Conservation (phyloP, 2,329 filamentous ascomycete genomes). For the Pseudocercospora macadamiae region DNA sequence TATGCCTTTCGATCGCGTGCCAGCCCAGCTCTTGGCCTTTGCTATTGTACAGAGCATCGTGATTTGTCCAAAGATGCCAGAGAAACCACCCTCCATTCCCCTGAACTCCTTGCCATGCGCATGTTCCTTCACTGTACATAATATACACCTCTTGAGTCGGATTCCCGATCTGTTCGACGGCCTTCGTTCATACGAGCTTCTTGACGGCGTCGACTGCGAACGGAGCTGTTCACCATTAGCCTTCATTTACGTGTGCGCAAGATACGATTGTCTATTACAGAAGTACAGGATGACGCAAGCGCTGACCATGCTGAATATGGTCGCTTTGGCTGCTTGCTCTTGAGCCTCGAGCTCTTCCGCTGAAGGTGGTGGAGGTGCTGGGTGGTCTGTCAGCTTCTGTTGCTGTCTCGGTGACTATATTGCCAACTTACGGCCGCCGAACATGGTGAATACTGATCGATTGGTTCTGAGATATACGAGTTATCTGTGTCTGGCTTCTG, state of each 20-base stretch:
- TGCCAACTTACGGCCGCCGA: slow-evolving; percentile 31
- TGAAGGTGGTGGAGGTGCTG: slow-evolving; percentile 71
- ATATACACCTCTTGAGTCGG: slow-evolving; percentile 14
- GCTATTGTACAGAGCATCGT: background rate
- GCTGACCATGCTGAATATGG: slow-evolving; percentile 68
- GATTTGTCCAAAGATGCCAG: background rate
- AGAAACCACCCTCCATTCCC: background rate
- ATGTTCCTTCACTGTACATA: slow-evolving; percentile 15
- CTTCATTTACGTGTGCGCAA: background rate
- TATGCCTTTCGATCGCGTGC: too few species aligned
- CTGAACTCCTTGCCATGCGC: slow-evolving; percentile 14
- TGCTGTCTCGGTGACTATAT: background rate
- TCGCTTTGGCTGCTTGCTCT: slow-evolving; percentile 68
- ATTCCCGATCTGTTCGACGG: background rate
- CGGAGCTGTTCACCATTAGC: slow-evolving; percentile 48
- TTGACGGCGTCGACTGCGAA: slow-evolving; percentile 59
- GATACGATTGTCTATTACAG: slow-evolving; percentile 59
- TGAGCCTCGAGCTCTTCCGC: slow-evolving; percentile 68
- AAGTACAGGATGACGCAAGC: slow-evolving; percentile 73
- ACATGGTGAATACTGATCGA: slow-evolving; percentile 26
- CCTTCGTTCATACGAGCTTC: slow-evolving; percentile 47
- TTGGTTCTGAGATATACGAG: background rate
- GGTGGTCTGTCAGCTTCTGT: slow-evolving; percentile 10
- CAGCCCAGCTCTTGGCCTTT: background rate
- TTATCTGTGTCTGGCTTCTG: background rate